Conservation (phyloP, 2,329 filamentous ascomycete species). For the Fonsecaea nubica region DNA sequence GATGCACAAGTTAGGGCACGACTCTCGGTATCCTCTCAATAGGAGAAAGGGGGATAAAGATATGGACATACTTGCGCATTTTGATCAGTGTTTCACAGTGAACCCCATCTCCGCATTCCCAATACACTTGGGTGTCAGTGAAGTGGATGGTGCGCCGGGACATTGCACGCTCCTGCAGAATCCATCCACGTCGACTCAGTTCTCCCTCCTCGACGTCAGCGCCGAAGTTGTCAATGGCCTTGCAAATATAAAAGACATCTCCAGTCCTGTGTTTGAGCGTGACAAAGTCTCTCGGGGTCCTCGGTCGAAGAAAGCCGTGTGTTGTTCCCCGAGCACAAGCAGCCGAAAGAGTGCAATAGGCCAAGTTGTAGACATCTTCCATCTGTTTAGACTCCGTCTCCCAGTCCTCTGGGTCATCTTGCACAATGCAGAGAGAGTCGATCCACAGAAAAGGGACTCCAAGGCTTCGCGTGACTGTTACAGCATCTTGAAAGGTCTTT, state of each 20-base stretch:
- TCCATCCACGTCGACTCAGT: neutral
- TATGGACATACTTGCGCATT: neutral
- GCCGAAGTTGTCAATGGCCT: neutral
- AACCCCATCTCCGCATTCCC: conserved; percentile 1
- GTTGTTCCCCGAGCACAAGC: too few species aligned
- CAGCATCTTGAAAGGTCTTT: neutral
- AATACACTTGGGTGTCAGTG: neutral
- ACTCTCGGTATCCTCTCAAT: too few species aligned
- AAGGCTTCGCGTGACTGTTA: neutral
- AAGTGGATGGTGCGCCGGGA: neutral
- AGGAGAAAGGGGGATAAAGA: too few species aligned
- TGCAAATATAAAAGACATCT: neutral
- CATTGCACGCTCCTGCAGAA: neutral
- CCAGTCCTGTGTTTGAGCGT: too few species aligned
- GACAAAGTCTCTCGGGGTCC: too few species aligned
- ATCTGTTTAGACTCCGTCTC: neutral
- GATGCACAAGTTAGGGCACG: neutral
- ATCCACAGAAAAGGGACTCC: neutral
- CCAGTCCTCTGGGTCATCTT: neutral
- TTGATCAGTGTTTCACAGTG: conserved; percentile 1
- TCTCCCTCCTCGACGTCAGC: neutral
- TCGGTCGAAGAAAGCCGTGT: too few species aligned
- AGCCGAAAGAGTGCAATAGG: neutral
- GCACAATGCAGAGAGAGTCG: neutral
- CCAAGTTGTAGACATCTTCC: neutral